A percentile compares a stretch with the other conserved stretches of the same genome.
Evolutionary conservation across 2,329 filamentous ascomycete species (phyloP).

Genomic region (Parastagonospora avenae): DNA sequence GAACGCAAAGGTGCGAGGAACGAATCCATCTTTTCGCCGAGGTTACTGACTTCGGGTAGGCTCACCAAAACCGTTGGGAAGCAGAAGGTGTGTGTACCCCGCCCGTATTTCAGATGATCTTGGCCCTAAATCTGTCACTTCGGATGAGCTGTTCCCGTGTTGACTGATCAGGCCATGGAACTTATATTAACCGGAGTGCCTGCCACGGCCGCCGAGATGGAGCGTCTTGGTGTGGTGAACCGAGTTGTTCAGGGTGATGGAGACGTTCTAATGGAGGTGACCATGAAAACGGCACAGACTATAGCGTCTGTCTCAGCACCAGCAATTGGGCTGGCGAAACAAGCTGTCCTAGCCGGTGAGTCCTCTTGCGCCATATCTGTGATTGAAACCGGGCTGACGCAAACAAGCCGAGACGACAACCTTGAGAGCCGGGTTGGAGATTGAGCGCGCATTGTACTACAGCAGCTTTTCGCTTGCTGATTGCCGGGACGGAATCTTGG

Average conservation of each 20-base stretch:
- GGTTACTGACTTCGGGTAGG: slow-evolving; percentile 66
- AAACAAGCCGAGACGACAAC: slow-evolving; percentile 50
- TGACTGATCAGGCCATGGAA: slow-evolving; percentile 50
- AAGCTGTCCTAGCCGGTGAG: slow-evolving; percentile 52
- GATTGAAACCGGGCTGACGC: slow-evolving; percentile 19
- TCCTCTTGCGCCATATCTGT: slow-evolving; percentile 1
- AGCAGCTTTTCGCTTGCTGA: slow-evolving; percentile 46
- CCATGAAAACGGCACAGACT: slow-evolving; percentile 46
- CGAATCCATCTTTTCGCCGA: not conserved
- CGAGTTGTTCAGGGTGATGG: slow-evolving; percentile 41
- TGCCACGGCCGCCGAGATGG: slow-evolving; percentile 45
- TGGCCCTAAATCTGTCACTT: slow-evolving; percentile 1
- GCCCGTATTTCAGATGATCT: slow-evolving; percentile 9
- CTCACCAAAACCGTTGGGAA: slow-evolving; percentile 68
- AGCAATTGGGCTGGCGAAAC: slow-evolving; percentile 51
- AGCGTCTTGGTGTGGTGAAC: slow-evolving; percentile 50
- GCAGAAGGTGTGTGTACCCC: slow-evolving; percentile 33
- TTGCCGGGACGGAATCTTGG: slow-evolving; percentile 50
- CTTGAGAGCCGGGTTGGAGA: slow-evolving; percentile 48
- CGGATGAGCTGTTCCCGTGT: slow-evolving; percentile 7
- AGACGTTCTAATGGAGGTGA: slow-evolving; percentile 44
- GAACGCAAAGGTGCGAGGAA: not conserved
- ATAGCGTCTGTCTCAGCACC: slow-evolving; percentile 50
- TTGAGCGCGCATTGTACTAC: slow-evolving; percentile 42
- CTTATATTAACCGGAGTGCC: slow-evolving; percentile 51